Evolutionary conservation across 495 filamentous ascomycete species (phyloP).

Genomic region (Aspergillus sclerotiicarbonarius): DNA sequence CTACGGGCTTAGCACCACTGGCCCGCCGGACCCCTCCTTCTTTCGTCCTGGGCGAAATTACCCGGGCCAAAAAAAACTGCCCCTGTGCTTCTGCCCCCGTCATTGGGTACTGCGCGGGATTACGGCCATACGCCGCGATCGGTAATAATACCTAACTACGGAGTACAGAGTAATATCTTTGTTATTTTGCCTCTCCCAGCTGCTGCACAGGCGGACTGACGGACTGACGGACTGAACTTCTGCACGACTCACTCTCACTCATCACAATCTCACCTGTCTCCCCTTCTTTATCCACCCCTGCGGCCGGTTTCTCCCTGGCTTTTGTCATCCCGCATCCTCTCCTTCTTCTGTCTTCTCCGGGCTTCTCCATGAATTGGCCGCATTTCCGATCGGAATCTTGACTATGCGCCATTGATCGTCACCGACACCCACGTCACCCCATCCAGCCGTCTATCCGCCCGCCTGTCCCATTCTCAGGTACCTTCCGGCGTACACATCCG

Average conservation of each 20-base stretch:
- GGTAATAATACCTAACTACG: conserved; percentile 4
- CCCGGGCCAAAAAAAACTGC: background rate
- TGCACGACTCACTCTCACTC: background rate
- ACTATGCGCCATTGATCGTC: conserved; percentile 10
- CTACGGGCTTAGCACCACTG: no score
- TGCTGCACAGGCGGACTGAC: background rate
- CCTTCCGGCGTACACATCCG: background rate
- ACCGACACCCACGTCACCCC: conserved; percentile 12
- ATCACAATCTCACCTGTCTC: background rate
- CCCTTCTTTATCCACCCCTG: conserved; percentile 1
- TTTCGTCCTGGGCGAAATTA: background rate
- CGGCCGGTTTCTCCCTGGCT: conserved; percentile 3
- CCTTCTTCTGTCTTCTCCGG: conserved; percentile 23
- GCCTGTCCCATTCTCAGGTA: background rate
- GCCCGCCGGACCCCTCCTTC: no score
- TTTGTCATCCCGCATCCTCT: conserved; percentile 6
- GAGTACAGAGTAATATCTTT: no score
- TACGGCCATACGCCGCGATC: background rate
- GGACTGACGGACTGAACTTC: background rate
- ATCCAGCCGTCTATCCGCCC: conserved; percentile 3
- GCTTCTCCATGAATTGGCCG: conserved; percentile 7
- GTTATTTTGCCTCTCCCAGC: background rate
- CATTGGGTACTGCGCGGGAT: background rate
- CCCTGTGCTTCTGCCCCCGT: background rate
- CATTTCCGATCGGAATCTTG: conserved; percentile 6